Base-by-base conservation (phyloP, 371 early-diverging fungal species). In the Syncephalastrum racemosum region DNA sequence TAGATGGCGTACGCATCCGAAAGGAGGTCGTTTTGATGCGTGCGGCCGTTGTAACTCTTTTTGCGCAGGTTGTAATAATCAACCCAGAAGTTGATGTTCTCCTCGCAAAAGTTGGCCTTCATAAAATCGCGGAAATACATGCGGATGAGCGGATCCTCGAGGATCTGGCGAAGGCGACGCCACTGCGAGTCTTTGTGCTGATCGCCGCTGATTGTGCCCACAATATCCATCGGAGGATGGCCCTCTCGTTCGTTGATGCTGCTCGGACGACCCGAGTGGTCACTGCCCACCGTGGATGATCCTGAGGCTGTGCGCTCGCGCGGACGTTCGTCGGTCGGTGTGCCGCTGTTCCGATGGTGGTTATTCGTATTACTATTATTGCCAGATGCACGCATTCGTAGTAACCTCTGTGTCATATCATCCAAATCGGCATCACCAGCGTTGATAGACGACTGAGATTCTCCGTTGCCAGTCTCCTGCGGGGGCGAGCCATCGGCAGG, bases 241-340 rank as follows among this genome's bases (percentile, higher is more conserved):
- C 99, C 91, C 68, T 97, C 97, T 61, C 99, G 91, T 81, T 99
- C 99, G 68, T 85, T 73, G 40, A 95, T 85, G 10, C 70, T 64
- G 15, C 72, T 55, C 23, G 64, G 79, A 42, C 73, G 73, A 6
- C 83, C 86, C 3, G 27, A 27, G 3, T 27, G 27, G 27, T 27
- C 27, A 7, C 27, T 27, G 27, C 7, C 27, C 27, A 27, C 4
- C 27, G 27, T 27, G 27, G 27, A 27, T 27, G 27, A 27, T 7
- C 27, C 27, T 3, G 27, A 27, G 3, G 27, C 27, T 4, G 27
- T 27, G 6, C 27, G 27, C 27, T 27, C 27, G 27, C 27, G 27
- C 0, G 27, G 27, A 6, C 27, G 27, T 27, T 27, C 27, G 27
- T 27, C 27, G 3, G 20, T 12, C 31, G 24, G 18, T 43, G 47